phyloP scores from a whole-genome alignment of 2,329 filamentous ascomycete genomes.

The Aureobasidium zeae region DNA sequence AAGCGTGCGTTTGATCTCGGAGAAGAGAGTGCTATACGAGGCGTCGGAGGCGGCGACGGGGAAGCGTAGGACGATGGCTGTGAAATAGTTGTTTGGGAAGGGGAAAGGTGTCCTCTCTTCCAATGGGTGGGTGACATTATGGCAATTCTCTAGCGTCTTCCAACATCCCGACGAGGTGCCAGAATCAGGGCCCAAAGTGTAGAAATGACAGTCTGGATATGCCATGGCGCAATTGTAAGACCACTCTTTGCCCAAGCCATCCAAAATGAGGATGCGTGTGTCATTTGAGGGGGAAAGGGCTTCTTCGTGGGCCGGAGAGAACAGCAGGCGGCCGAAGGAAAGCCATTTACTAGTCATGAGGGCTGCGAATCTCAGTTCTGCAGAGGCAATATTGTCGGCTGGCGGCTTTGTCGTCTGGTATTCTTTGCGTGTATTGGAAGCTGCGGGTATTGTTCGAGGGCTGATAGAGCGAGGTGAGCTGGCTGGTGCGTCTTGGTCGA shows the following conservation, averaged over 20 bases:
- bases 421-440: background rate
- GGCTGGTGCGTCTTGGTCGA: constrained; percentile 1
- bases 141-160: constrained; percentile 50
- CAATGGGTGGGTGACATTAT: constrained; percentile 60
- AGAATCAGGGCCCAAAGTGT: constrained; percentile 49
- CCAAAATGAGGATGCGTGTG: constrained; percentile 64
- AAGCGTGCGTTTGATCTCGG: constrained; percentile 67
- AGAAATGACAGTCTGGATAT: constrained; percentile 65
- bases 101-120: constrained; percentile 60
- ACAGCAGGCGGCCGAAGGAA: constrained; percentile 72
- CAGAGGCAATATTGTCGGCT: constrained; percentile 26
- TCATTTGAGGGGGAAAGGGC: constrained; percentile 49
- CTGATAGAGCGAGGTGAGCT: background rate
- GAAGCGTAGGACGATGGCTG: constrained; percentile 67
- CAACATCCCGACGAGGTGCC: constrained; percentile 6
- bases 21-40: constrained; percentile 60
- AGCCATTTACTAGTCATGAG: constrained; percentile 85
- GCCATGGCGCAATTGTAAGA: constrained; percentile 77
- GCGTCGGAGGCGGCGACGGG: constrained; percentile 59
- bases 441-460: background rate
- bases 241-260: constrained; percentile 84
- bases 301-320: constrained; percentile 68
- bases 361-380: constrained; percentile 69
- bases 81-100: constrained; percentile 67
- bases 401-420: background rate